Base-by-base conservation (phyloP, 352 stramenopile genomes). In the Globisporangium viniferum region DNA sequence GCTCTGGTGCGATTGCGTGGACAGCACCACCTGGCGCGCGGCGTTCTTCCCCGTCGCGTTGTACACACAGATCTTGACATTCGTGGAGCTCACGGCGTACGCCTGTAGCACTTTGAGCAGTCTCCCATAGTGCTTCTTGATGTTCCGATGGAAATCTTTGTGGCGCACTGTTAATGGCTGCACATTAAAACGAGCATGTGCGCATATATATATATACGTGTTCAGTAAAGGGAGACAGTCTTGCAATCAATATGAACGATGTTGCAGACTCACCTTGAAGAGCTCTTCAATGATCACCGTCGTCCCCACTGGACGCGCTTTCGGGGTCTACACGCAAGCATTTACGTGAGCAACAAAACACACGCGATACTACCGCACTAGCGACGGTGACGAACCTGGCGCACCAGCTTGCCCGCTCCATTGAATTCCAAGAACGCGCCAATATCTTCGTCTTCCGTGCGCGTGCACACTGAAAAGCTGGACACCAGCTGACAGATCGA, bases 41-140 rank as follows among this genome's bases (percentile, higher is more conserved):
- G 68, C 74, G 39, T 77, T 81, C 51, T 90, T 91, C 22, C 78
- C 79, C 2, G 67, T 80, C 18, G 74, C 59, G 65, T 92, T 90
- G n/a, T 77, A 78, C 24, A 86, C 79, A 15, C 71, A 84, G 44
- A 92, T 74, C 62, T 87, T 82, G 27, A 90, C 78, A 48, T 88
- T 84, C 5, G 67, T 68, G 39, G 75, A 83, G 69, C 79, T 90
- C 59, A 92, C 70, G 35, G 82, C 82, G 60, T 91, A 92, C 2
- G 76, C 78, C 49, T 99, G 95, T 67, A 99, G 79, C 22, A 98
- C 73, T 33, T 89, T 89, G 9, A 99, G 81, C 62, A 98, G 72
- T 62, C 96, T 98, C 22, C 81, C 76, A 64, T 97, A 98, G 68
- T 99, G 95, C 35, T 84, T 89, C 74, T 98, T 98, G 44, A 97